phyloP scores from a whole-genome alignment of 371 early-diverging fungal species.

The Syncephalastrum racemosum region DNA sequence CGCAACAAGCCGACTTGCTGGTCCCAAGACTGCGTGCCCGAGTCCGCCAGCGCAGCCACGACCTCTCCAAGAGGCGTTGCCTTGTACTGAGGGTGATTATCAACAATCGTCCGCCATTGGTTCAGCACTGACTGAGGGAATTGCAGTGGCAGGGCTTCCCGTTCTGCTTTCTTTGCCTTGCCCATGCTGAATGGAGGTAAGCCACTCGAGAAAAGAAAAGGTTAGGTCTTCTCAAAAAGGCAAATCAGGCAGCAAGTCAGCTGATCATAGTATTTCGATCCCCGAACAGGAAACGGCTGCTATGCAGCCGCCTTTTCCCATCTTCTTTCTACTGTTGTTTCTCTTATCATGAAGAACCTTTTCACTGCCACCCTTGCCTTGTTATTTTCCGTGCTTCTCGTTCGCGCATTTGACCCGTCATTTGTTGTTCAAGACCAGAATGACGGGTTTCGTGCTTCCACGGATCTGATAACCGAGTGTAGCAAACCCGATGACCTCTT shows the following conservation, averaged over 20 bases:
- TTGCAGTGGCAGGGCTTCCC: not conserved
- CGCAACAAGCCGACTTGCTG: slow-evolving; percentile 1
- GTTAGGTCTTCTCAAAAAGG: no score
- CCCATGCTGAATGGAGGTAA: no score
- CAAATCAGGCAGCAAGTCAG: no score
- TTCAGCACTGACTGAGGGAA: not conserved
- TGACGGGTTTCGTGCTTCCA: not conserved
- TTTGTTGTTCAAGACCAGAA: slow-evolving; percentile 9
- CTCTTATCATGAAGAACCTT: no score
- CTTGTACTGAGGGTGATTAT: not conserved
- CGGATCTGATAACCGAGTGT: slow-evolving; percentile 10
- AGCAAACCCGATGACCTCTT: slow-evolving; percentile 11
- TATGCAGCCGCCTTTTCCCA: no score
- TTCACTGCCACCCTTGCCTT: no score
- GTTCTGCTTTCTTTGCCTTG: no score
- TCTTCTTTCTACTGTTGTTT: no score
- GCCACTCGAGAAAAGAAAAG: no score
- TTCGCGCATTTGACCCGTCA: not conserved
- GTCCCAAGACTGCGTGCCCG: slow-evolving; percentile 1
- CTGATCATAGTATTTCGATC: no score
- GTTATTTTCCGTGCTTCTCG: no score
- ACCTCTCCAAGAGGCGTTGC: not conserved
- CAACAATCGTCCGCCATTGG: slow-evolving; percentile 1
- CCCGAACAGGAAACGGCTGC: no score
- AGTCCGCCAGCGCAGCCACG: slow-evolving; percentile 3